Evolutionary conservation across 768 basidiomycete species (phyloP).

Genomic region (Trametes sanguinea): DNA sequence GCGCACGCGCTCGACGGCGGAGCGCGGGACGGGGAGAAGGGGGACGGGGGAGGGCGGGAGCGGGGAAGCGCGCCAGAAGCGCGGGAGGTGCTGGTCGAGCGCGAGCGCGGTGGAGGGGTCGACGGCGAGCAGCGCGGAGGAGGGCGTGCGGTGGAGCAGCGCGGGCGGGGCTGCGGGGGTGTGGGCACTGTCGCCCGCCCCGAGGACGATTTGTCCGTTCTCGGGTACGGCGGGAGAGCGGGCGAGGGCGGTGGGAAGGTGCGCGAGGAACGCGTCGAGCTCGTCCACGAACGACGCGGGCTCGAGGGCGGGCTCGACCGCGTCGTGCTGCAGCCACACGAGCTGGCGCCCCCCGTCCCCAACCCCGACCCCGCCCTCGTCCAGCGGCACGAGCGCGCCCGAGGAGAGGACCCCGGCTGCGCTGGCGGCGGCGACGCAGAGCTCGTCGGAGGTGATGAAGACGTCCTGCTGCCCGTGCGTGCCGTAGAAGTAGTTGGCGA

Average conservation of each 20-base stretch:
- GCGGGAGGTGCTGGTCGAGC: constrained; percentile 54
- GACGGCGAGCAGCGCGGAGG: constrained; percentile 51
- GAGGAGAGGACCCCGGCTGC: constrained; percentile 26
- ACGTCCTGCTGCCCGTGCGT: constrained; percentile 55
- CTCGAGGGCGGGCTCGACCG: constrained; percentile 48
- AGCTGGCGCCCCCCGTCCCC: constrained; percentile 38
- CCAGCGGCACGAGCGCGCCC: constrained; percentile 31
- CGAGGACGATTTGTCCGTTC: constrained; percentile 19
- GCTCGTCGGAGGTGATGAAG: constrained; percentile 41
- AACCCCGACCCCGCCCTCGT: constrained; percentile 1
- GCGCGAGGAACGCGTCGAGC: constrained; percentile 17
- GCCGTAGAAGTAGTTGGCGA: constrained; percentile 56
- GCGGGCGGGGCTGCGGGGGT: neutral
- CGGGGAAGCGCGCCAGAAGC: constrained; percentile 69
- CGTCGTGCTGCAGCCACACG: constrained; percentile 62
- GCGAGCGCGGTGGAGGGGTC: constrained; percentile 35
- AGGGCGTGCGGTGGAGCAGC: constrained; percentile 45
- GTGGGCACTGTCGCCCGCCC: too few species aligned
- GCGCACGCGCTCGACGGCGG: constrained; percentile 56
- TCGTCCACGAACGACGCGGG: constrained; percentile 31
- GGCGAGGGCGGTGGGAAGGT: neutral
- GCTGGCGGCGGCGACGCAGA: constrained; percentile 39
- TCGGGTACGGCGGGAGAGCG: neutral
- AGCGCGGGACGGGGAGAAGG: constrained; percentile 57
- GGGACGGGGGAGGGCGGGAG: constrained; percentile 53